phyloP scores from a whole-genome alignment of 129 eudicot species.

The Ambrosia trifida region DNA sequence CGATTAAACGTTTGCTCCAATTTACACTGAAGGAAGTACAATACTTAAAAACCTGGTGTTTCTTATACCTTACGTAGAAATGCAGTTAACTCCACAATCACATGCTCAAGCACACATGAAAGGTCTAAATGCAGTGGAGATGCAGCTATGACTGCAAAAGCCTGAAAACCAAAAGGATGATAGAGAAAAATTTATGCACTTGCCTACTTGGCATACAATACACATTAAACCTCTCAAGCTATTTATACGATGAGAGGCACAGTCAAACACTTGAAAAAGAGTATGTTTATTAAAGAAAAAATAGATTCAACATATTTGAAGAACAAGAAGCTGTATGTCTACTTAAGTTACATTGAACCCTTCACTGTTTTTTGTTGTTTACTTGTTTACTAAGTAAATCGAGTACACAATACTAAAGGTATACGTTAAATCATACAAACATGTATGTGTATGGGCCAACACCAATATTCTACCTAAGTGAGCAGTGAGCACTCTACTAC shows the following conservation, averaged over 20 bases:
- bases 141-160: constrained; percentile 92
- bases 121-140: constrained; percentile 86
- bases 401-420: neutral
- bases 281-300: neutral
- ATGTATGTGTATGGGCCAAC: neutral
- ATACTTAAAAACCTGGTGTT: neutral
- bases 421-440: neutral
- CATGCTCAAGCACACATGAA: constrained; percentile 92
- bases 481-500: neutral
- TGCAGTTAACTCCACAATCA: constrained; percentile 87
- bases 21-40: neutral
- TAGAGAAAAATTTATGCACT: constrained; percentile 1
- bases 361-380: neutral
- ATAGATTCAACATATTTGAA: neutral
- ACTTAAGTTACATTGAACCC: neutral
- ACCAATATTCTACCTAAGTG: neutral
- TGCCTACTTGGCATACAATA: constrained; percentile 15
- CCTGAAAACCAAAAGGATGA: constrained; percentile 51
- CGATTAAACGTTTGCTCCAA: constrained; percentile 9
- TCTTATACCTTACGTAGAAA: constrained; percentile 79
- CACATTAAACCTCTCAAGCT: constrained; percentile 5
- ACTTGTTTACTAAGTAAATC: neutral
- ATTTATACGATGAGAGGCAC: neutral
- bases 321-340: neutral
- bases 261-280: neutral